phyloP scores from a whole-genome alignment of 139 green algal genomes.

The Coccomyxa sp. region DNA sequence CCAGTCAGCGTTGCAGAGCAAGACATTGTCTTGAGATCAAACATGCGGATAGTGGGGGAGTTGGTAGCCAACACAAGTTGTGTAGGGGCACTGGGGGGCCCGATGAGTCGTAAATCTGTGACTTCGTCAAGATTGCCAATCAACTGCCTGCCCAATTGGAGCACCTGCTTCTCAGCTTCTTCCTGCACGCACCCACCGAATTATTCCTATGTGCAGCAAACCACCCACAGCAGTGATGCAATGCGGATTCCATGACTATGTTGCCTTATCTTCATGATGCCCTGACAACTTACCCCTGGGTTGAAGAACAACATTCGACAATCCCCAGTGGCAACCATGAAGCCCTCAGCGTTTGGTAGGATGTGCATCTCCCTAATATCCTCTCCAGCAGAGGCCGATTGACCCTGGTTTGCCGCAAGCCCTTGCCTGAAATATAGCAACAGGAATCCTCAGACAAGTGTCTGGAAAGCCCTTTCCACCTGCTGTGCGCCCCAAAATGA shows the following conservation, averaged over 20 bases:
- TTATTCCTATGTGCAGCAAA: too few relatives aligned
- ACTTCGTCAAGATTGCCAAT: slow-evolving; percentile 92
- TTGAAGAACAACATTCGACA: slow-evolving; percentile 67
- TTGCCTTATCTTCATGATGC: too few relatives aligned
- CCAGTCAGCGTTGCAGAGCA: slow-evolving; percentile 28
- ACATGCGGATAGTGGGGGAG: slow-evolving; percentile 70
- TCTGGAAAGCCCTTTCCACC: not conserved
- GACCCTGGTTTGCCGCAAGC: not conserved
- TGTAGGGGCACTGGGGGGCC: slow-evolving; percentile 30
- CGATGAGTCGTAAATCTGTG: slow-evolving; percentile 80
- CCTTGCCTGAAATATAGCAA: not conserved
- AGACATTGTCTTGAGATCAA: slow-evolving; percentile 44
- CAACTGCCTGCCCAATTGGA: slow-evolving; percentile 63
- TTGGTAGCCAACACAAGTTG: slow-evolving; percentile 78
- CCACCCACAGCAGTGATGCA: too few relatives aligned
- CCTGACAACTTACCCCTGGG: slow-evolving; percentile 2
- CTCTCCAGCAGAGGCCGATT: slow-evolving; percentile 15
- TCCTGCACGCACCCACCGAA: not conserved
- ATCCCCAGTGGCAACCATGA: slow-evolving; percentile 71
- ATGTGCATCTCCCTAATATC: slow-evolving; percentile 55
- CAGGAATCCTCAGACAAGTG: not conserved
- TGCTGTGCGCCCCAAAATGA: not conserved
- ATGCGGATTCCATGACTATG: too few relatives aligned
- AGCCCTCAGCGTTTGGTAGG: slow-evolving; percentile 35
- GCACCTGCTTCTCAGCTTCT: not conserved